Base-by-base conservation (phyloP, 768 basidiomycete species). In the Termitomyces sp. region DNA sequence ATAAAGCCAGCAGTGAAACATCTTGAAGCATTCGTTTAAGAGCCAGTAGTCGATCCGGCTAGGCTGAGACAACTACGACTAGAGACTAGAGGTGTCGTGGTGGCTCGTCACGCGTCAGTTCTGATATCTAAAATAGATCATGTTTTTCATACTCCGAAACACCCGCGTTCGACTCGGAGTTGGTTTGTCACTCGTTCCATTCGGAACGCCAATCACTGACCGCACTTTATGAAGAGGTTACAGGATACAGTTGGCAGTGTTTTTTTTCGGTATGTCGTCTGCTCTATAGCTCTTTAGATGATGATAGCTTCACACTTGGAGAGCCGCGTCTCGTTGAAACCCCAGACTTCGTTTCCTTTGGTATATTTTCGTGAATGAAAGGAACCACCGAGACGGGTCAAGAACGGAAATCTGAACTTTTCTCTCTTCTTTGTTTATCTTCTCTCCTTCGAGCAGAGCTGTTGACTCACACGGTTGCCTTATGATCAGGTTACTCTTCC, bases 401-500 rank as follows among this genome's bases (percentile, higher is more conserved):
- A 83, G 82, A 83, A 83, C 82, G 82, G 82, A 83, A 80, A 83
- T 77, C 82, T 83, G 82, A 83, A 71, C 72, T 50, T 28, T 57
- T 58, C 71, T 72, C 43, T n/a, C 55, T 58, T 41, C n/a, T 33
- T 36, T 18, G n/a, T n/a, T 1, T 16, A 13, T 13, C 3, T 9
- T 52, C 8, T 38, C 51, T 10, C 36, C 10, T 53, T 14, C 1
- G 5, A 3, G 32, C 9, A n/a, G 14, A 12, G 18, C 8, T 30
- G 35, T n/a, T 53, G 18, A 41, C 52, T 53, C 38, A 53, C 52
- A 41, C 38, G 16, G 18, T 53, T 28, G 36, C 26, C 20, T 16
- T 10, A 40, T 40, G 13, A n/a, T 12, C 9, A 50, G 52, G 26
- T 28, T 23, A 38, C 16, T 16, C 20, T 26, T 53, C 51, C 26